Evolutionary conservation across 352 stramenopile species (phyloP).

Genomic region (Phytophthora crassamura): DNA sequence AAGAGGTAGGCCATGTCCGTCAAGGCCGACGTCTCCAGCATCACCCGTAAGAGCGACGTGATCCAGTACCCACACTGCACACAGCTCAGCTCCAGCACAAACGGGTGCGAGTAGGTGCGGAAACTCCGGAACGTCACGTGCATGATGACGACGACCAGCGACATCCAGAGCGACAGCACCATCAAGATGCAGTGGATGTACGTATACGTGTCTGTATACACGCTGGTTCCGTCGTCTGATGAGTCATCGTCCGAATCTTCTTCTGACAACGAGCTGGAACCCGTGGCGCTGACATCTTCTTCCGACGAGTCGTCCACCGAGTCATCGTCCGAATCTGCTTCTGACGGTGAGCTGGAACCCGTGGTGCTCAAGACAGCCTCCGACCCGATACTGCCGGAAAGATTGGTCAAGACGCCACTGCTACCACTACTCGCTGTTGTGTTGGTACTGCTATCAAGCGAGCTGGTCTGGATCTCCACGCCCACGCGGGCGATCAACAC

Average conservation of each 20-base stretch:
- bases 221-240: conserved; percentile 11
- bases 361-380: no score
- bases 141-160: conserved; percentile 77
- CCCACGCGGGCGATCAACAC: conserved; percentile 63
- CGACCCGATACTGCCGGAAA: conserved; percentile 26
- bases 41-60: conserved; percentile 65
- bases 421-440: conserved; percentile 22
- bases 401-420: background rate
- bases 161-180: conserved; percentile 80
- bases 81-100: conserved; percentile 71
- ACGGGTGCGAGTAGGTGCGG: conserved; percentile 74
- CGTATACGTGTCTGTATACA: conserved; percentile 51
- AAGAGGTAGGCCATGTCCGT: conserved; percentile 58
- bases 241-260: conserved; percentile 11
- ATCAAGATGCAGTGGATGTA: conserved; percentile 81
- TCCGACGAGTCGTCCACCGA: no score
- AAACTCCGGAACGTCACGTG: conserved; percentile 78
- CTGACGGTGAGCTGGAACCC: no score
- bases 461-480: conserved; percentile 47
- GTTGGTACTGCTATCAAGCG: conserved; percentile 18
- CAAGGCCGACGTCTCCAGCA: conserved; percentile 53
- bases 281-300: conserved; percentile 24
- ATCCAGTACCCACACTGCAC: conserved; percentile 81
- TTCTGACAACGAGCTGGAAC: conserved; percentile 16
- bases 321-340: no score